These are phyloP conservation scores for Penicillium glabrum DNA, from an alignment of 2,329 filamentous ascomycete species.

Conservation along the genomic window DNA sequence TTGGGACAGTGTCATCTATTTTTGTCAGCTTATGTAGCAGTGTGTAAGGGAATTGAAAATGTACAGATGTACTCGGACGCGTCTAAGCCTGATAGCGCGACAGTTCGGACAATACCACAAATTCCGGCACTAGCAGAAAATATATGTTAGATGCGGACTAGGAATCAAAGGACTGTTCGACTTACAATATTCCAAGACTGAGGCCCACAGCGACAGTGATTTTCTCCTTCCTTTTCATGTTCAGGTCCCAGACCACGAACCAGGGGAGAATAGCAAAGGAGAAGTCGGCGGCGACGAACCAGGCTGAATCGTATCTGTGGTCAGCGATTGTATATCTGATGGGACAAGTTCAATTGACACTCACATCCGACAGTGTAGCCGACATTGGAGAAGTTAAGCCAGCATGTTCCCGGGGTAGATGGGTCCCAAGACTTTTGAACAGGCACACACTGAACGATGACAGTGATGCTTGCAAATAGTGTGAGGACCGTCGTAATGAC, in stretches of 20 bases:
- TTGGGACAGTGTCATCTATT: conserved; percentile 14
- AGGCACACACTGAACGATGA: conserved; percentile 18
- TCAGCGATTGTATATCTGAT: neutral
- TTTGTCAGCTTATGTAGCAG: neutral
- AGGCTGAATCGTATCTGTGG: conserved; percentile 2
- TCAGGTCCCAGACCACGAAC: conserved; percentile 46
- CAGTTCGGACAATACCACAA: conserved; percentile 25
- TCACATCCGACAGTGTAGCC: conserved; percentile 25
- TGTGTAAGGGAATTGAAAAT: neutral
- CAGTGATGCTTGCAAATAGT: conserved; percentile 18
- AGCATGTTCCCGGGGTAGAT: conserved; percentile 15
- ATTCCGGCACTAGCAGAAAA: conserved; percentile 15
- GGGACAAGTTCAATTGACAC: conserved; percentile 1
- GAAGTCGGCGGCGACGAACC: conserved; percentile 24
- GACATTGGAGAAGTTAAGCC: conserved; percentile 24
- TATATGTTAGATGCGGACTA: neutral
- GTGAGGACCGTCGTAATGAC: conserved; percentile 16
- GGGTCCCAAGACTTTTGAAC: conserved; percentile 19
- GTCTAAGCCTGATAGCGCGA: conserved; percentile 17
- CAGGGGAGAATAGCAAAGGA: conserved; percentile 40
- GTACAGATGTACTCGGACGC: conserved; percentile 21
- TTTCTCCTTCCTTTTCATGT: conserved; percentile 49
- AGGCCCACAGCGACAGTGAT: conserved; percentile 45
- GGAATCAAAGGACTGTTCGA: neutral
- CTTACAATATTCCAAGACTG: conserved; percentile 46